phyloP scores from a whole-genome alignment of 352 stramenopile genomes.

The Phytophthora aleatoria region DNA sequence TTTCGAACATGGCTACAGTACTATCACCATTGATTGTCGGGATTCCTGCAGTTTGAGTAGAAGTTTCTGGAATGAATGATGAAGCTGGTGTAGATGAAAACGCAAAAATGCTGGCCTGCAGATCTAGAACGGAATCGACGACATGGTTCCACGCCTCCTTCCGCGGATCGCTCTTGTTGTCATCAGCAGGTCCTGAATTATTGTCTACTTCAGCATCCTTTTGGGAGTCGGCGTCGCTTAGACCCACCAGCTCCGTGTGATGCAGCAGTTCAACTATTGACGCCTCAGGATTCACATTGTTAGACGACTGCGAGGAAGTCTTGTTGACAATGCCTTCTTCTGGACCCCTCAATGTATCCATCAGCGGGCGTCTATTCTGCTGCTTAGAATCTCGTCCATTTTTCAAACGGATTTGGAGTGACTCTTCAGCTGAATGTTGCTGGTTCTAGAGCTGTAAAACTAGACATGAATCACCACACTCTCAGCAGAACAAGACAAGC shows the following conservation, averaged over 20 bases:
- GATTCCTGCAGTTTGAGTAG: neutral
- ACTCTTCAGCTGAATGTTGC: constrained; percentile 23
- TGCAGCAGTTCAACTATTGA: constrained; percentile 36
- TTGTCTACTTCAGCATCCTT: neutral
- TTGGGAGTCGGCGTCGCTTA: neutral
- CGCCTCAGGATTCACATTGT: constrained; percentile 15
- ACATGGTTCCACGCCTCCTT: constrained; percentile 59
- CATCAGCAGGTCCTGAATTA: neutral
- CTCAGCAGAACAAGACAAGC: neutral
- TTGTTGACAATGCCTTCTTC: neutral
- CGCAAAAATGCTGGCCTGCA: constrained; percentile 56
- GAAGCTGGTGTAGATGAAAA: constrained; percentile 32
- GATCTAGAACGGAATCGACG: constrained; percentile 14
- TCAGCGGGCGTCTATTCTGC: constrained; percentile 17
- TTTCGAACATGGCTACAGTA: neutral
- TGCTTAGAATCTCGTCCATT: constrained; percentile 16
- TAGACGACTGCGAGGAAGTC: constrained; percentile 1
- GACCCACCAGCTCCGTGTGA: constrained; percentile 33
- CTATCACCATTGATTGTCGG: neutral
- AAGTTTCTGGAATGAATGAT: neutral
- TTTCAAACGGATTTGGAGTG: constrained; percentile 28
- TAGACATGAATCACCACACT: neutral
- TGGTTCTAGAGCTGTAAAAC: neutral
- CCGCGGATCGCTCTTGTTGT: constrained; percentile 4
- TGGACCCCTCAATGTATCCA: constrained; percentile 10